Conservation (phyloP, 176 grass and related monocot genomes). For the Microstegium vimineum region DNA sequence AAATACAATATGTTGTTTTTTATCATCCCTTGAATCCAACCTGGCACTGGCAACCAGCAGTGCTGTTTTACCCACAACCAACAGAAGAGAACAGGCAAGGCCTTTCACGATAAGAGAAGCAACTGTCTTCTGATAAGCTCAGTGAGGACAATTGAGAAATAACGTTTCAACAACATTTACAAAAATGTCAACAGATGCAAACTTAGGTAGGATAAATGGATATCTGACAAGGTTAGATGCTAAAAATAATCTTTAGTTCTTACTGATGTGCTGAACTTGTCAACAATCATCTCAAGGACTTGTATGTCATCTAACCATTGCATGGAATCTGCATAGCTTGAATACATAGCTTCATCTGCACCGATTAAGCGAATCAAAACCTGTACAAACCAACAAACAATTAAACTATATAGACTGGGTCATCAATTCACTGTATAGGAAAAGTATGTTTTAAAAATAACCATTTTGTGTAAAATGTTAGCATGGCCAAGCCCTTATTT, state of each 20-base stretch:
- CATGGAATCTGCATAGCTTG: constrained; percentile 70
- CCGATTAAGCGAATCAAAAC: constrained; percentile 84
- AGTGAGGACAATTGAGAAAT: not conserved
- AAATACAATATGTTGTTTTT: not conserved
- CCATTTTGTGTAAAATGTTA: not conserved
- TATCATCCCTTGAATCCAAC: not conserved
- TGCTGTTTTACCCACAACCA: not conserved
- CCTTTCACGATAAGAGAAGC: not conserved
- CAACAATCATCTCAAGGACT: constrained; percentile 97
- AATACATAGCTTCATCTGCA: constrained; percentile 88
- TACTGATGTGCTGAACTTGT: constrained; percentile 96
- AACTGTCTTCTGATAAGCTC: not conserved
- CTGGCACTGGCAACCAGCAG: not conserved
- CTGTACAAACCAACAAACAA: constrained; percentile 44
- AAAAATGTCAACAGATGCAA: not conserved
- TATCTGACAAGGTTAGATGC: not conserved
- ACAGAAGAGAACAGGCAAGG: not conserved
- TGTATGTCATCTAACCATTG: constrained; percentile 89
- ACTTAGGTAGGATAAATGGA: constrained; percentile 13
- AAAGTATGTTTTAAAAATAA: not conserved
- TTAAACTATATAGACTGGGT: not conserved
- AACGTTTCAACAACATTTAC: not conserved
- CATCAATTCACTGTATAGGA: not conserved
- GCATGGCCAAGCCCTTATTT: not conserved
- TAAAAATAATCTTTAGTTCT: constrained; percentile 43